Base-by-base conservation (phyloP, 768 basidiomycete genomes). In the Rhodotorula toruloides region DNA sequence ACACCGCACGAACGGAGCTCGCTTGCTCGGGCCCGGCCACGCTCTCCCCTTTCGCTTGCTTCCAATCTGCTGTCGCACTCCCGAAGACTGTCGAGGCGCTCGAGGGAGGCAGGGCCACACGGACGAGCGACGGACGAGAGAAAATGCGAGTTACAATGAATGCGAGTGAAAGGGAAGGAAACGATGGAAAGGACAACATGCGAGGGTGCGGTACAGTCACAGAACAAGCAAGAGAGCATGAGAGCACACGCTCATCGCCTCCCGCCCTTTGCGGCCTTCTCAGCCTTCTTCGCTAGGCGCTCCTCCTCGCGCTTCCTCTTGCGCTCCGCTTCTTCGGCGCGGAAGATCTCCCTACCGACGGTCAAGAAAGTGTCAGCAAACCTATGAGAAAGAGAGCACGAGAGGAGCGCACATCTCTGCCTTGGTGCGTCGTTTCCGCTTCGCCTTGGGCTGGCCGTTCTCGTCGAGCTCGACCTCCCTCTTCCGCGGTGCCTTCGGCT, bases 401-500 rank as follows among this genome's bases (percentile, higher is more conserved):
- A 46, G 31, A 34, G n/a, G n/a, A n/a, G n/a, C 61, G 44, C 37
- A 54, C 67, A 69, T 65, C 55, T 69, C 68, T 16, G 63, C 63
- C 36, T 60, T 50, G 21, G 58, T 58, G 17, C 68, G 39, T 34
- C 68, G 52, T 52, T 69, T 69, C 25, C 55, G 57, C 58, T 61
- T 67, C 40, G 55, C 14, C 32, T 63, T 67, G 25, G 64, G 65
- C 49, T 71, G 21, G 27, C 61, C 65, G 22, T 63, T 55, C 61
- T 63, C 69, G 40, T 62, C 69, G 8, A 60, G 47, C 31, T 71
- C 69, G 27, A 22, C 48, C 53, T 69, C 65, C 34, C 69, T 46
- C 61, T 71, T 71, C 44, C 65, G 36, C 14, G 69, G 65, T 25
- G 69, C 54, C 44, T 60, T 63, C 19, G 63, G 63, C 52, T 71